Percentiles rank a stretch among this genome's conserved stretches.
These are phyloP conservation scores for Moricandia moricandioides DNA, from an alignment of 345 rosid species.

Conservation along the genomic window DNA sequence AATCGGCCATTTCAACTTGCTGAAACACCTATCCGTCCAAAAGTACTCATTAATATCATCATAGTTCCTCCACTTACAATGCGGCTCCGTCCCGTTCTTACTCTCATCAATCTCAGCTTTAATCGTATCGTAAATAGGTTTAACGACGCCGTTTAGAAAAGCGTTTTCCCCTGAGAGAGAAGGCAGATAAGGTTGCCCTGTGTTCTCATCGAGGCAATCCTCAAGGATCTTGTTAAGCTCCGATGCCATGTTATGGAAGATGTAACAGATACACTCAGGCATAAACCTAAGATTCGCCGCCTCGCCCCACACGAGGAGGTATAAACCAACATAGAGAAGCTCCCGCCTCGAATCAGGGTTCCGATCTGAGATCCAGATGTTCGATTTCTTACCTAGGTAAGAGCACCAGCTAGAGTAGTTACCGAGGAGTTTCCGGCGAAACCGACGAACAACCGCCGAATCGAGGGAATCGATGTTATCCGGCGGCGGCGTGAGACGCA, in stretches of 20 bases:
- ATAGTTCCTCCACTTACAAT: conserved; percentile 89
- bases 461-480: conserved; percentile 86
- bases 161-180: conserved; percentile 55
- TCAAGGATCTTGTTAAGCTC: conserved; percentile 85
- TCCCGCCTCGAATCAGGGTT: conserved; percentile 66
- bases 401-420: conserved; percentile 92
- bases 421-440: conserved; percentile 63
- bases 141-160: conserved; percentile 54
- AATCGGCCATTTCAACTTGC: conserved; percentile 67
- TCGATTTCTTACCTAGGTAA: conserved; percentile 70
- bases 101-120: conserved; percentile 59
- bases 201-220: conserved; percentile 57
- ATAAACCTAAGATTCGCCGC: conserved; percentile 81
- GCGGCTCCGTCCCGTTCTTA: conserved; percentile 68
- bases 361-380: conserved; percentile 88
- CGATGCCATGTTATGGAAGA: conserved; percentile 86
- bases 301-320: conserved; percentile 89
- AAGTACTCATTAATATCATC: conserved; percentile 88
- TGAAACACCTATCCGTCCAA: conserved; percentile 86
- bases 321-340: conserved; percentile 67
- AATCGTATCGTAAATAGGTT: conserved; percentile 64
- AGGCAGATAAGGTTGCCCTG: conserved; percentile 60
- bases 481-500: conserved; percentile 93
- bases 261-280: conserved; percentile 85
- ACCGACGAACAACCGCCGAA: conserved; percentile 59